Base-by-base conservation (phyloP, 2,329 filamentous ascomycete genomes). In the Biscogniauxia sp. region DNA sequence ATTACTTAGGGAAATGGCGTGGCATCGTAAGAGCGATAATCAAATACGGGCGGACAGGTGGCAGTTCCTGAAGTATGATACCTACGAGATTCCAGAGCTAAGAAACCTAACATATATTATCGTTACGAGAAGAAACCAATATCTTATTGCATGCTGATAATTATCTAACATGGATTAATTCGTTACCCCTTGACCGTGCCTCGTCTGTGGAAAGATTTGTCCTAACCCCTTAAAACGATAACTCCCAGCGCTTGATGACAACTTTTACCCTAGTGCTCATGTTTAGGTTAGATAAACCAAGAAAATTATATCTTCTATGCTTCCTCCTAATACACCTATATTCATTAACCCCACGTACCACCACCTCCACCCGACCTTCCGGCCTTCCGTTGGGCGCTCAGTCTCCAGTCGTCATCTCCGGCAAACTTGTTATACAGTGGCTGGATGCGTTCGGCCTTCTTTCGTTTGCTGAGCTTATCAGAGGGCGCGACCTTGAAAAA, bases 401-500 rank as follows among this genome's bases (percentile, higher is more conserved):
- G 77, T 64, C 95, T 84, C 95, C 95, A 99, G 74, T 98, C 95
- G 73, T 99, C 94, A 73, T 97, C 93, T 2, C 88, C 90, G 2
- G 89, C 90, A 77, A 92, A 97, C 73, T 93, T 90, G 74, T 97
- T 97, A 75, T 97, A 93, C 77, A 99, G 77, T 51, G 95, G 95
- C 80, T 97, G 92, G 58, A 99, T 98, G 59, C 94, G 84, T 82
- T 99, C 95, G 0, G 92, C 92, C 81, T 92, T 90, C 85, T 96
- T 95, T 71, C 95, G 81, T 83, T 97, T 97, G 66, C 90, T 94
- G 70, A 99, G 77, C 59, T 86, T 83, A 73, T 97, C 92, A 41
- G 90, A 94, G 0, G 91, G 88, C 19, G 95, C 94, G 4, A 98
- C 92, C 83, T 96, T 97, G 87, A 98, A 99, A 80, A 98, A 99